A percentile compares a stretch with the other conserved stretches of the same genome.
These are phyloP conservation scores for Coemansia sp. DNA, from an alignment of 192 early-diverging fungal genomes.

Conservation along the genomic window DNA sequence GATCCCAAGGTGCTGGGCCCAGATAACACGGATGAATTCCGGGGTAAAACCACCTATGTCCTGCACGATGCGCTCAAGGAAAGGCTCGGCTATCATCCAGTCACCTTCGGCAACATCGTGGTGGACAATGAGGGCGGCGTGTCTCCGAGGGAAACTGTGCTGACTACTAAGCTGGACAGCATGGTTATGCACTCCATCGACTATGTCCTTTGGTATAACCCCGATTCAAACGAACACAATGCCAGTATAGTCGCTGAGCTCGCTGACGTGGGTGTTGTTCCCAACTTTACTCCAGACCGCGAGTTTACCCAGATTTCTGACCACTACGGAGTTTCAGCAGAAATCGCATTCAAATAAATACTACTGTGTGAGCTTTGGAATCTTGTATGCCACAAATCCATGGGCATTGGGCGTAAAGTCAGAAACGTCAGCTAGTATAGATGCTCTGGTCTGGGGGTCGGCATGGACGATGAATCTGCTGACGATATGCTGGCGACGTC, in stretches of 20 bases:
- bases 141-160: constrained; percentile 61
- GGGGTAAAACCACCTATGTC: constrained; percentile 30
- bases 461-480: constrained; percentile 40
- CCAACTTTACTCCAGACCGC: constrained; percentile 41
- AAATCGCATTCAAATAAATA: constrained; percentile 12
- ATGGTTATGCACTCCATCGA: constrained; percentile 54
- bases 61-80: constrained; percentile 61
- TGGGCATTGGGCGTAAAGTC: constrained; percentile 51
- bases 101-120: constrained; percentile 76
- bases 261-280: constrained; percentile 42
- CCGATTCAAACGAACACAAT: constrained; percentile 16
- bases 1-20: constrained; percentile 45
- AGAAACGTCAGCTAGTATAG: constrained; percentile 28
- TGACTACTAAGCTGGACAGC: constrained; percentile 58
- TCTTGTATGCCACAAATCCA: constrained; percentile 56
- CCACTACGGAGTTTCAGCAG: constrained; percentile 53
- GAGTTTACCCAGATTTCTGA: constrained; percentile 54
- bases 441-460: constrained; percentile 18
- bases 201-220: constrained; percentile 56
- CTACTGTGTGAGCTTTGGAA: constrained; percentile 30
- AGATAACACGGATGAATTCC: constrained; percentile 41
- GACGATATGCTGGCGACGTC: constrained; percentile 29
- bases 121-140: constrained; percentile 48
- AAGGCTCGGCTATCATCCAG: constrained; percentile 65
- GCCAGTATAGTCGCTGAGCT: constrained; percentile 13